phyloP scores from a whole-genome alignment of 2,329 filamentous ascomycete species.

The Ophiostoma piceae region DNA sequence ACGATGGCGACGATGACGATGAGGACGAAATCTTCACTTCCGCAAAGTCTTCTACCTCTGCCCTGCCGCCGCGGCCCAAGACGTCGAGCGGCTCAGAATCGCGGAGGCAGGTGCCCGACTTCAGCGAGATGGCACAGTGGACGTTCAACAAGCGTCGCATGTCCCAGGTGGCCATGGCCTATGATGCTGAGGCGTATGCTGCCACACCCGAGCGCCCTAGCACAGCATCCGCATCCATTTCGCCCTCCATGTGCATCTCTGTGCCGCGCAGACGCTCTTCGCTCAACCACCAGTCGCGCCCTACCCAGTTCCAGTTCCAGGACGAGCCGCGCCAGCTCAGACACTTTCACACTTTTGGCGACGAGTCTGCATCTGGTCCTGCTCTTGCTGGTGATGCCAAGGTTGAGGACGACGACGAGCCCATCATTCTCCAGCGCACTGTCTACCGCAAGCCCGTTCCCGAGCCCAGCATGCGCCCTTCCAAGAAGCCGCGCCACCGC shows the following conservation, averaged over 20 bases:
- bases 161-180: background rate
- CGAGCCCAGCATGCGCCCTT: background rate
- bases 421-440: constrained; percentile 13
- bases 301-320: background rate
- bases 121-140: constrained; percentile 6
- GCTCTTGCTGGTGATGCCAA: background rate
- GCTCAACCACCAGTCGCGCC: constrained; percentile 8
- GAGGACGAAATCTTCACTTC: background rate
- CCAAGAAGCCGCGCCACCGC: constrained; percentile 7
- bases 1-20: constrained; percentile 25
- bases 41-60: background rate
- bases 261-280: constrained; percentile 20
- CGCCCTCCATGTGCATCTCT: background rate
- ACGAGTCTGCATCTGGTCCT: background rate
- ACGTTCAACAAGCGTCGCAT: constrained; percentile 10
- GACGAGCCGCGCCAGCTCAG: constrained; percentile 12
- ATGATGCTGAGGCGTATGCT: background rate
- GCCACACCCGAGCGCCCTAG: background rate
- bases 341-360: constrained; percentile 15
- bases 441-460: constrained; percentile 21
- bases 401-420: background rate
- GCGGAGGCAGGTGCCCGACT: constrained; percentile 8
- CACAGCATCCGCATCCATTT: background rate
- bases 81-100: constrained; percentile 19
- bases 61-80: constrained; percentile 19